Evolutionary conservation across 768 basidiomycete species (phyloP), one percentile per base, ranked within the genome.

Genomic region (Tulasnella calospora): DNA sequence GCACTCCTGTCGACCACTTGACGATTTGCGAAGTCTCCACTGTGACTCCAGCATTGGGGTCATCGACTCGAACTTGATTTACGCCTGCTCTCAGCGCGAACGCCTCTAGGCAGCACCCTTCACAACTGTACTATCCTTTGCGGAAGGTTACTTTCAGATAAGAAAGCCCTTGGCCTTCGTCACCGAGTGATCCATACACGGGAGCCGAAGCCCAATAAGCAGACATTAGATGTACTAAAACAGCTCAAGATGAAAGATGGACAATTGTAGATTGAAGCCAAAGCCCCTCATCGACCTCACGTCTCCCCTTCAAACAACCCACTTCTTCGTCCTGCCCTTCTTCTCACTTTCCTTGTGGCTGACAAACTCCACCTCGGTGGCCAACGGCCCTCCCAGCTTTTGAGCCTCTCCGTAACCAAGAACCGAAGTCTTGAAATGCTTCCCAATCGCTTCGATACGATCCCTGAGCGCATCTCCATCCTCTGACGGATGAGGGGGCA

Each of bases 291-390:
- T 23, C 21, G 19, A 6, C 47, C 47, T 23, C 47, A 21, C 3
- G 61, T 23, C 36, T 36, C 17, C 73, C 17, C 44, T 47, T 81
- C 70, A 81, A n/a, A 82, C 72, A 51, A 79, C 46, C 57, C 77
- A 76, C 88, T 89, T 92, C 82, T 89, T 88, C 76, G 88, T 83
- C 85, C 81, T 81, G 83, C 92, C 92, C 87, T 96, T 97, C 89
- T 92, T 95, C 88, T 96, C 95, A 81, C 92, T 92, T 85, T 97
- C 95, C 85, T 95, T 95, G 87, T 97, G 95, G 82, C 93, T 94
- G 85, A 94, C 84, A 84, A 96, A 98, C 86, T 96, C 94, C 41
- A 98, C 94, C 86, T 98, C 96, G 8, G 95, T 96, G 80, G 95
- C 92, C 83, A 96, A 88, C n/a, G 95, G 92, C 33, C 94, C 93